Conservation (phyloP, 2,329 filamentous ascomycete genomes). For the Neopestalotiopsis sp. region DNA sequence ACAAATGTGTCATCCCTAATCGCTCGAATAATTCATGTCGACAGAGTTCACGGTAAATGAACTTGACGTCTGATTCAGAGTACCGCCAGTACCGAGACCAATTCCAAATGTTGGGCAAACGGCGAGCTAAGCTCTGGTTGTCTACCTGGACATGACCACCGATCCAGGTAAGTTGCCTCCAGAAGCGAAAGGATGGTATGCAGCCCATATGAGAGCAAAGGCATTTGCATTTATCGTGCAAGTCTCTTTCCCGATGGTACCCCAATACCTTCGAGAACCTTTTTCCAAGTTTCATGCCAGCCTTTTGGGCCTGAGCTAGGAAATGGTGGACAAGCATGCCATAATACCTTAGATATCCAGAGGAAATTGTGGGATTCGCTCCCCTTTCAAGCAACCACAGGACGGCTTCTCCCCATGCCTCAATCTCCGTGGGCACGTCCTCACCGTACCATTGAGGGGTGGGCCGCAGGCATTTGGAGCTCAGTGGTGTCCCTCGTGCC, state of each 20-base stretch:
- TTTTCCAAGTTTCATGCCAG: background rate
- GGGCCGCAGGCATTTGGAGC: too few relatives aligned
- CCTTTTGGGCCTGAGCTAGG: background rate
- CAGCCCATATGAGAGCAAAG: background rate
- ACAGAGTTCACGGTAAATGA: background rate
- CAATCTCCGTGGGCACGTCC: too few relatives aligned
- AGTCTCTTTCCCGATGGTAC: background rate
- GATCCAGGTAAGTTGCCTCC: background rate
- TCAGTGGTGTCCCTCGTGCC: too few relatives aligned
- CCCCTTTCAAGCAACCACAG: background rate
- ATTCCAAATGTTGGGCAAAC: background rate
- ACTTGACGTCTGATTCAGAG: background rate
- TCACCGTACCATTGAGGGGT: too few relatives aligned
- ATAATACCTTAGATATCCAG: accelerated
- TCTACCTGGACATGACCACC: too few relatives aligned
- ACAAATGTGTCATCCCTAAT: background rate
- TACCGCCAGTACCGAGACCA: background rate
- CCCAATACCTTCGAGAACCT: background rate
- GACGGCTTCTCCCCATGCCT: too few relatives aligned
- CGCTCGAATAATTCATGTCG: background rate
- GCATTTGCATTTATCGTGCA: background rate
- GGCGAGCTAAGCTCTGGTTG: too few relatives aligned
- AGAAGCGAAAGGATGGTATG: background rate
- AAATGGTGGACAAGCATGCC: background rate
- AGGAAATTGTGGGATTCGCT: background rate